Evolutionary conservation across 495 filamentous ascomycete species (phyloP), one percentile per base, ranked within the genome.

Genomic region (Xylaria grammica): DNA sequence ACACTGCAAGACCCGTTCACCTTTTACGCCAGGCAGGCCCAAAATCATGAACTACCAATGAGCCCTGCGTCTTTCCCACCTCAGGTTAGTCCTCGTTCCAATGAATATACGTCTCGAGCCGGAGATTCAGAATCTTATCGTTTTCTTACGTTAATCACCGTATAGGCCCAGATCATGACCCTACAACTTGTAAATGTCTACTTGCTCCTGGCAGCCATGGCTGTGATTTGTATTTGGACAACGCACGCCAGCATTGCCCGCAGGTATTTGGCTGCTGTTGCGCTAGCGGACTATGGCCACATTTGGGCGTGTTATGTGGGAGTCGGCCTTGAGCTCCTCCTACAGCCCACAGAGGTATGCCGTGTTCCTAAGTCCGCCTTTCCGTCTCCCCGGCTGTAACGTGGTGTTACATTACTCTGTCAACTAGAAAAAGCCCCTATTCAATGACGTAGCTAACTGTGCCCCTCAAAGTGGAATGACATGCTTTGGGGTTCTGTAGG

Each of bases 241-340:
- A 77, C 76, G 11, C 81, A 88, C 63, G 76, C 81, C 6, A 69
- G 65, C 22, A 83, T 86, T 1, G 72, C 85, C 20, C 79, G 80
- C 26, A 79, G 82, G 60, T 89, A 85, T 64, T 66, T 89, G 7
- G 57, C 82, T 5, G 83, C 77, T 5, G 77, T 87, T 36, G 81
- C 82, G 51, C 70, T 89, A 24, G 87, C 81, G 4, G 88, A 90
- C 70, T 75, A 87, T 53, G 87, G 87, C 2, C 88, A 91, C 69
- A 61, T 90, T n/a, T 87, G 77, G 65, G 83, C 81, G 20, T 81
- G 78, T 1, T 86, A 82, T 58, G 65, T 75, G 26, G 84, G 73
- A 7, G 78, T 89, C 67, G 88, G 87, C 3, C 69, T 66, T 59
- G 75, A 78, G 0, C 63, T 74, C 5, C 85, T 86, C 60, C 66